phyloP scores from a whole-genome alignment of 2,329 filamentous ascomycete species.

The Xylariaceae sp. region DNA sequence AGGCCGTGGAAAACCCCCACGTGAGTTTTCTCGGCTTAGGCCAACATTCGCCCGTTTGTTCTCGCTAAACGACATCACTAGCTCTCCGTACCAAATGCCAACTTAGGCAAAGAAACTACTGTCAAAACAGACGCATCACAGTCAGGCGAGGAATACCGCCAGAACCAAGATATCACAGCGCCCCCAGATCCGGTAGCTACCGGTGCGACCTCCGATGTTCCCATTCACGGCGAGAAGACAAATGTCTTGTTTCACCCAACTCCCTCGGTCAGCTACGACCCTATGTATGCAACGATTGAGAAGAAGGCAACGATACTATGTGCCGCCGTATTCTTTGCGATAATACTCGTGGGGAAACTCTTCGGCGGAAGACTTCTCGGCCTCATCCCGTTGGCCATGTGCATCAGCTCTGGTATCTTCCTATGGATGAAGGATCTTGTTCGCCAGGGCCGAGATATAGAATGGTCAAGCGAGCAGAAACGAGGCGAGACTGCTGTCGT shows the following conservation, averaged over 20 bases:
- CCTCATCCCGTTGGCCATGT: conserved; percentile 68
- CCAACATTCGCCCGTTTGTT: neutral
- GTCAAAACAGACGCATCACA: conserved; percentile 69
- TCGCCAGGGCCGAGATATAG: conserved; percentile 72
- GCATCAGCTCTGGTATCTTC: conserved; percentile 73
- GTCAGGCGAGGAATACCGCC: conserved; percentile 73
- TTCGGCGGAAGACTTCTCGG: conserved; percentile 77
- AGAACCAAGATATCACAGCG: conserved; percentile 83
- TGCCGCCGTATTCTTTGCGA: conserved; percentile 64
- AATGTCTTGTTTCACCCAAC: conserved; percentile 96
- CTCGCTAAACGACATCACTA: conserved; percentile 30
- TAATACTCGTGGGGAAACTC: conserved; percentile 72
- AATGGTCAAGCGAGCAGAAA: conserved; percentile 84
- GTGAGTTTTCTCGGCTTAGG: conserved; percentile 36
- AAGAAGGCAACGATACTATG: conserved; percentile 68
- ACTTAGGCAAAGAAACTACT: conserved; percentile 70
- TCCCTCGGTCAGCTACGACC: conserved; percentile 82
- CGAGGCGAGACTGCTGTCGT: conserved; percentile 81
- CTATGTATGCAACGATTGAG: conserved; percentile 77
- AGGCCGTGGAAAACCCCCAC: conserved; percentile 67
- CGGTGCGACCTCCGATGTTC: conserved; percentile 86
- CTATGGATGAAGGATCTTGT: conserved; percentile 89
- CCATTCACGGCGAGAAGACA: conserved; percentile 93
- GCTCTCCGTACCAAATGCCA: conserved; percentile 85
- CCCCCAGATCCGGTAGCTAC: conserved; percentile 81